A percentile compares a stretch with the other conserved stretches of the same genome.
phyloP scores from a whole-genome alignment of 2,329 filamentous ascomycete genomes.

The Microsporum ferrugineum region DNA sequence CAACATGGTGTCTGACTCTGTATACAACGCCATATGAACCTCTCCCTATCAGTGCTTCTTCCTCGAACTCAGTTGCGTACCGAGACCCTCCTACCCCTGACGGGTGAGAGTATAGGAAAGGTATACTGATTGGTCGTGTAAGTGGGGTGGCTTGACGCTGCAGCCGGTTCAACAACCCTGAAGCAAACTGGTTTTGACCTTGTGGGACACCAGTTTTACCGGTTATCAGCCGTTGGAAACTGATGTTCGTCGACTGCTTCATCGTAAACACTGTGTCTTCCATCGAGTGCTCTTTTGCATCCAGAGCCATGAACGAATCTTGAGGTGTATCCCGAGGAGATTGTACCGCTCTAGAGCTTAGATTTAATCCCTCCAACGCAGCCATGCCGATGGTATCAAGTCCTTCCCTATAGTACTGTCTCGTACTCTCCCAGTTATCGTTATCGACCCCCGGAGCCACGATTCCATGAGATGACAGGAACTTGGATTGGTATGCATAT shows the following conservation, averaged over 20 bases:
- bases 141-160: conserved; percentile 15
- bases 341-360: background rate
- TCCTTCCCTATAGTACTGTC: conserved; percentile 34
- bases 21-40: conserved; percentile 57
- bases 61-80: conserved; percentile 42
- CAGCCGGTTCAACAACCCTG: conserved; percentile 12
- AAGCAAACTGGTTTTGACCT: conserved; percentile 7
- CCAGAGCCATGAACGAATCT: background rate
- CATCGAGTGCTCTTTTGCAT: background rate
- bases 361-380: conserved; percentile 25
- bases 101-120: conserved; percentile 9
- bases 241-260: background rate
- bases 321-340: background rate
- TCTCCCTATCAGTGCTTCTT: conserved; percentile 48
- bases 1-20: conserved; percentile 49
- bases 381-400: conserved; percentile 31
- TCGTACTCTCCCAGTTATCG: conserved; percentile 26
- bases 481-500: conserved; percentile 33
- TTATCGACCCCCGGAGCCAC: conserved; percentile 30
- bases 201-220: background rate
- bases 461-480: conserved; percentile 33
- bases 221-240: conserved; percentile 12
- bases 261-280: background rate
- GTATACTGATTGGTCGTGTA: conserved; percentile 10
- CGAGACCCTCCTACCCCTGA: conserved; percentile 23